These are phyloP conservation scores for Neohortaea acidophila DNA, from an alignment of 495 filamentous ascomycete species.

Conservation along the genomic window DNA sequence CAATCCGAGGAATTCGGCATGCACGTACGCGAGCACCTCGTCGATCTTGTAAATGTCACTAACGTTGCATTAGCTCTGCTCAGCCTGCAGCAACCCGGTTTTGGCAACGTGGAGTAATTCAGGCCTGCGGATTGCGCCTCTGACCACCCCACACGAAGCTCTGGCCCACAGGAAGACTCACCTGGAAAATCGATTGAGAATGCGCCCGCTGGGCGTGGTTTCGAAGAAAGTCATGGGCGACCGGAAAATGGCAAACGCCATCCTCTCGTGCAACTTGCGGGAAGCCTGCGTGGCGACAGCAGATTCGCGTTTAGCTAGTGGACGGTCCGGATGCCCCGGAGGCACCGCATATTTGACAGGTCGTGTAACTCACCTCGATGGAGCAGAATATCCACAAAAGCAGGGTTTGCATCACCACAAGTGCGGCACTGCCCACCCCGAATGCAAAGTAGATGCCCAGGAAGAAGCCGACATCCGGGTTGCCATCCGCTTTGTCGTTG, in stretches of 20 bases:
- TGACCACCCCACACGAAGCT: not conserved
- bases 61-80: too few relatives aligned
- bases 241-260: constrained; percentile 96
- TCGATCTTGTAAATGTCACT: constrained; percentile 94
- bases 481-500: constrained; percentile 51
- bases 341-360: not conserved
- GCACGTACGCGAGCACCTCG: constrained; percentile 65
- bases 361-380: constrained; percentile 54
- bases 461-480: constrained; percentile 69
- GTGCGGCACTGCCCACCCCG: constrained; percentile 69
- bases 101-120: too few relatives aligned
- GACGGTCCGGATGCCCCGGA: constrained; percentile 1
- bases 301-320: not conserved
- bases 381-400: constrained; percentile 99
- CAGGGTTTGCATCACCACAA: constrained; percentile 84
- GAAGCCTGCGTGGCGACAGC: constrained; percentile 44
- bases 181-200: constrained; percentile 93
- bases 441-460: constrained; percentile 91
- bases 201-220: constrained; percentile 91
- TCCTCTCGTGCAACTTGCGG: constrained; percentile 89
- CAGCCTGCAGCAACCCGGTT: too few relatives aligned
- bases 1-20: too few relatives aligned
- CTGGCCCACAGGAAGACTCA: constrained; percentile 25
- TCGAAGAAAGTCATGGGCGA: constrained; percentile 99
- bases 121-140: too few relatives aligned